Conservation (phyloP, 805 yeast genomes). For the Metschnikowia sp. region DNA sequence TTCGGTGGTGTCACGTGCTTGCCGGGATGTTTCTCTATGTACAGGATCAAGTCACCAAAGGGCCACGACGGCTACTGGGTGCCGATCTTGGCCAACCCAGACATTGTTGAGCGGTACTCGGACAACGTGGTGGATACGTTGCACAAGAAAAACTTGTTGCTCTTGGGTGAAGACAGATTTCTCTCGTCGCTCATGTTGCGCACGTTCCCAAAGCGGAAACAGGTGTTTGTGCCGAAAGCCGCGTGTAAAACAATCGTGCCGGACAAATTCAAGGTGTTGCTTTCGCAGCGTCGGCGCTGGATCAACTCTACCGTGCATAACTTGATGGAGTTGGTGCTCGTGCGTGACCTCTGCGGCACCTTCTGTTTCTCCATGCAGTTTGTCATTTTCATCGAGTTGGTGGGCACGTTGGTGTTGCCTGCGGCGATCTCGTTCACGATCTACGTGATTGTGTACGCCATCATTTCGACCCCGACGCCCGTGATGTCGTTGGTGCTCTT, state of each 20-base stretch:
- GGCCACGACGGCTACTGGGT: constrained; percentile 76
- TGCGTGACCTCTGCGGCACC: constrained; percentile 87
- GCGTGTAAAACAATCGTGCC: constrained; percentile 94
- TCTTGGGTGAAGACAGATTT: constrained; percentile 89
- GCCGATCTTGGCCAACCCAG: constrained; percentile 89
- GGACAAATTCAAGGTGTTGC: constrained; percentile 66
- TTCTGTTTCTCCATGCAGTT: constrained; percentile 95
- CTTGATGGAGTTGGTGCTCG: constrained; percentile 79
- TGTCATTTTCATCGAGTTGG: constrained; percentile 74
- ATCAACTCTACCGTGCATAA: constrained; percentile 93
- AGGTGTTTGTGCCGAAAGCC: constrained; percentile 83
- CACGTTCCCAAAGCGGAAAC: constrained; percentile 87
- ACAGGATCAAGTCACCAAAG: constrained; percentile 86
- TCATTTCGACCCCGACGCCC: constrained; percentile 73
- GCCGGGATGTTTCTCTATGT: constrained; percentile 94
- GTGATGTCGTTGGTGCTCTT: constrained; percentile 69
- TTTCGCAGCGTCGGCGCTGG: constrained; percentile 96
- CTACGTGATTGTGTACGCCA: constrained; percentile 71
- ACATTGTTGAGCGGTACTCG: constrained; percentile 85
- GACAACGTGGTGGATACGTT: constrained; percentile 81
- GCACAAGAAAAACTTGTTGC: constrained; percentile 79
- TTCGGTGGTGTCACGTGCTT: constrained; percentile 94
- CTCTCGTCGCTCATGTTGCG: constrained; percentile 80
- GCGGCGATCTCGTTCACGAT: constrained; percentile 81
- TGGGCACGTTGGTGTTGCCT: constrained; percentile 87